Conservation (phyloP, 2,329 filamentous ascomycete genomes). For the Stromatinia cepivora region DNA sequence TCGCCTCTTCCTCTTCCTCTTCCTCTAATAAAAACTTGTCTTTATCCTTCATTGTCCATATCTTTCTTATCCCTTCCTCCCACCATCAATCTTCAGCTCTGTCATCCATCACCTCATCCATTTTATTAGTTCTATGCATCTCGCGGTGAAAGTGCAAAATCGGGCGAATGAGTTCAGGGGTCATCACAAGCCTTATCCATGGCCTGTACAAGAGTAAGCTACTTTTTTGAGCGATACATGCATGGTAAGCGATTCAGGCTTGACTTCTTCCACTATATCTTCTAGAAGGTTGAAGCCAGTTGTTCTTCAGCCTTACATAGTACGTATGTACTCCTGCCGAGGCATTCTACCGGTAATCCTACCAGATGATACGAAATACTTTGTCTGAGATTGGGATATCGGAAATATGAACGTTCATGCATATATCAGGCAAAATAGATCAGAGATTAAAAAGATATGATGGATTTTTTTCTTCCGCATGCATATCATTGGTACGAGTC, state of each 20-base stretch:
- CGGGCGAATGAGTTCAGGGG: background rate
- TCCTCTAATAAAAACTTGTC: background rate
- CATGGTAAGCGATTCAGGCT: too few species aligned
- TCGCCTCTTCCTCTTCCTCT: background rate
- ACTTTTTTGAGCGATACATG: too few species aligned
- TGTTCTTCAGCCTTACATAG: conserved; percentile 26
- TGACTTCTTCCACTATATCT: conserved; percentile 33
- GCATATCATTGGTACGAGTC: background rate
- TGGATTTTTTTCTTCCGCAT: background rate
- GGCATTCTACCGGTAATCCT: background rate
- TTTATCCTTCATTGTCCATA: background rate
- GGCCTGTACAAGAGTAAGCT: background rate
- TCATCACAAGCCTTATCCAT: conserved; percentile 1
- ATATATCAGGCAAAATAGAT: background rate
- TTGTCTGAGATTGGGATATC: background rate
- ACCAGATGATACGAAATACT: background rate
- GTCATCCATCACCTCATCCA: background rate
- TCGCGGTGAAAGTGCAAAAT: background rate
- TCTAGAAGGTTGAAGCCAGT: conserved; percentile 28
- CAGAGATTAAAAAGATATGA: background rate
- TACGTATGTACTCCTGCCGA: background rate
- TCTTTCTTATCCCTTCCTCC: background rate
- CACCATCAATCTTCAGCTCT: conserved; percentile 2
- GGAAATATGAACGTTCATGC: background rate
- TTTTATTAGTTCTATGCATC: background rate